Conservation (phyloP, 495 filamentous ascomycete genomes). For the Daldinia caldariorum region DNA sequence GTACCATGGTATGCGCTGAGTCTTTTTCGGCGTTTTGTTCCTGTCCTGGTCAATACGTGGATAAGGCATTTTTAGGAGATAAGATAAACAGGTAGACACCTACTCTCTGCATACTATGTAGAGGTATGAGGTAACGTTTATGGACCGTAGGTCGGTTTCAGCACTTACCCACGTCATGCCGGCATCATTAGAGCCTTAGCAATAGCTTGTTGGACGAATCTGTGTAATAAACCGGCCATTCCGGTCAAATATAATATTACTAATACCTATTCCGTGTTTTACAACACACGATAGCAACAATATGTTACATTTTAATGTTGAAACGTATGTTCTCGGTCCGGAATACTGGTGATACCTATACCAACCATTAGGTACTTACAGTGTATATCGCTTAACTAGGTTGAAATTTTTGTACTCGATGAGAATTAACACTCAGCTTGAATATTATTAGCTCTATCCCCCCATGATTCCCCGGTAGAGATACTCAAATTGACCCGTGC, state of each 20-base stretch:
- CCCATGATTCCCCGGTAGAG: background rate
- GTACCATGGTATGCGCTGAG: background rate
- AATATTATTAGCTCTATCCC: no score
- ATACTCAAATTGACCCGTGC: background rate
- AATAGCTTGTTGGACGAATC: background rate
- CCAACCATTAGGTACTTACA: no score
- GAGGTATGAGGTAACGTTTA: no score
- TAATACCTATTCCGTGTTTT: conserved; percentile 21
- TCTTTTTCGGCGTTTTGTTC: background rate
- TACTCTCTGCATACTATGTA: no score
- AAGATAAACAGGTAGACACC: conserved; percentile 7
- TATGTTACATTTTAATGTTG: conserved; percentile 25
- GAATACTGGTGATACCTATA: background rate
- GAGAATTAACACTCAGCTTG: no score
- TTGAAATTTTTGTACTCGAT: background rate
- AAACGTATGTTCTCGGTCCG: conserved; percentile 30
- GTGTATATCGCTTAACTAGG: background rate
- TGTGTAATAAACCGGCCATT: conserved; percentile 15
- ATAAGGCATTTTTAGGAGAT: conserved; percentile 9
- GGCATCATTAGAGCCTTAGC: conserved; percentile 20
- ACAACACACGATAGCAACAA: conserved; percentile 12
- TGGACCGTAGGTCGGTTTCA: conserved; percentile 6
- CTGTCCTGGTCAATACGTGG: no score
- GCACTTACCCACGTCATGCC: conserved; percentile 34
- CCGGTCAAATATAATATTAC: conserved; percentile 31